A percentile compares a stretch with the other conserved stretches of the same genome.
Conservation (phyloP, 192 early-diverging fungal species). For the Linnemannia exigua region DNA sequence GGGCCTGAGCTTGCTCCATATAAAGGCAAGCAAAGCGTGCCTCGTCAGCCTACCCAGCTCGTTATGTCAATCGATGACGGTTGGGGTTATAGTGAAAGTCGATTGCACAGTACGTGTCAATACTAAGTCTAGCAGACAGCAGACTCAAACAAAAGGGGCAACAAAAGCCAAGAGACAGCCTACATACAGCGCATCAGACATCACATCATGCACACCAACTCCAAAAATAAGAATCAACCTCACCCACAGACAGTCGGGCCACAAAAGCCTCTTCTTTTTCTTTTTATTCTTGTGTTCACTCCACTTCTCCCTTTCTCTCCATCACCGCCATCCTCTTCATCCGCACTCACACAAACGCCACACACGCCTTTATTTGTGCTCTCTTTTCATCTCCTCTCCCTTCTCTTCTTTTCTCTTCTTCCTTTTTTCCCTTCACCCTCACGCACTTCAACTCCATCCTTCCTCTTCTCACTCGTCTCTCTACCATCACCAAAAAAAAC, state of each 20-base stretch:
- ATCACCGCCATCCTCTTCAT: constrained; percentile 9
- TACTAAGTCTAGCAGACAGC: neutral
- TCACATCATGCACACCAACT: neutral
- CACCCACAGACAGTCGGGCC: neutral
- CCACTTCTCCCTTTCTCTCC: neutral
- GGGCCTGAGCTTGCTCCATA: neutral
- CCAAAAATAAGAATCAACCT: neutral
- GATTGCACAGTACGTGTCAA: neutral
- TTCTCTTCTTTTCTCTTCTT: neutral
- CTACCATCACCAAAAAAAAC: neutral
- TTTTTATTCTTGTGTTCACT: neutral
- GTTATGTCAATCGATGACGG: neutral
- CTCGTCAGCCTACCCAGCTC: neutral
- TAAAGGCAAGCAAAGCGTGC: neutral
- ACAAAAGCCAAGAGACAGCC: neutral
- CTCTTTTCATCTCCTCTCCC: neutral
- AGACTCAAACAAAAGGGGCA: neutral
- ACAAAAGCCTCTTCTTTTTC: neutral
- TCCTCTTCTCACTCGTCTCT: neutral
- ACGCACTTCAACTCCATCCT: neutral
- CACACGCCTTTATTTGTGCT: neutral
- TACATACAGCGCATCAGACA: neutral
- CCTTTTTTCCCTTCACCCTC: neutral
- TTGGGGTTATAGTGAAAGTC: neutral
- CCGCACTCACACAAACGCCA: neutral